A percentile compares a stretch with the other conserved stretches of the same genome.
Evolutionary conservation across 2,329 filamentous ascomycete genomes (phyloP).

Genomic region (Elsinoe batatas): DNA sequence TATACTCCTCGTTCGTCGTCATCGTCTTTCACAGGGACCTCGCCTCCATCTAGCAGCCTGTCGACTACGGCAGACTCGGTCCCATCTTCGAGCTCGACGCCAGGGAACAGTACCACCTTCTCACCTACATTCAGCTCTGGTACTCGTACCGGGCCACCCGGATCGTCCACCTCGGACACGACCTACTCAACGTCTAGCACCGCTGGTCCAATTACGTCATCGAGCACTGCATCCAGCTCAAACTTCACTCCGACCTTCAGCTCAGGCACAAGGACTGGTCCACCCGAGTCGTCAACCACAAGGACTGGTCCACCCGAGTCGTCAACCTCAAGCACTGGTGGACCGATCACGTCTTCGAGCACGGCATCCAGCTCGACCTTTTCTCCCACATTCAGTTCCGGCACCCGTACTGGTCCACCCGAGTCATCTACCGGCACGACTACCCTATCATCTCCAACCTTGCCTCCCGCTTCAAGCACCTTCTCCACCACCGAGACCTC

Average conservation of each 20-base stretch:
- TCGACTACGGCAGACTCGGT: not conserved
- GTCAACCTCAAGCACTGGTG: not conserved
- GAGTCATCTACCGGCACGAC: constrained; percentile 18
- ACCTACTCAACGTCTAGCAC: not conserved
- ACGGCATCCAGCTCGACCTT: not conserved
- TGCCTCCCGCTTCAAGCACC: constrained; percentile 17
- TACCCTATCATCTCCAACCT: constrained; percentile 12
- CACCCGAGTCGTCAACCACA: not conserved
- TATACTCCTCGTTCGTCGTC: constrained; percentile 4
- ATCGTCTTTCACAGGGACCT: not conserved
- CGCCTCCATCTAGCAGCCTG: not conserved
- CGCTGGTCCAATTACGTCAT: constrained; percentile 2
- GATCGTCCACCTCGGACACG: too few species aligned
- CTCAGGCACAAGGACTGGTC: constrained; percentile 18
- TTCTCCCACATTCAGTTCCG: constrained; percentile 16
- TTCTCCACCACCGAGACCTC: not conserved
- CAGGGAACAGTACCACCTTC: not conserved
- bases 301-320: not conserved
- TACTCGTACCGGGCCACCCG: constrained; percentile 17
- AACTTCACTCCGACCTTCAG: constrained; percentile 5
- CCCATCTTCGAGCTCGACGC: not conserved
- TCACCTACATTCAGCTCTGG: constrained; percentile 12
- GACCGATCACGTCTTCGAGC: not conserved
- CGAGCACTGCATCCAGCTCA: constrained; percentile 1
- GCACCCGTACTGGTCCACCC: constrained; percentile 15